Conservation (phyloP, 306 rosid species). For the Pyrus communis region DNA sequence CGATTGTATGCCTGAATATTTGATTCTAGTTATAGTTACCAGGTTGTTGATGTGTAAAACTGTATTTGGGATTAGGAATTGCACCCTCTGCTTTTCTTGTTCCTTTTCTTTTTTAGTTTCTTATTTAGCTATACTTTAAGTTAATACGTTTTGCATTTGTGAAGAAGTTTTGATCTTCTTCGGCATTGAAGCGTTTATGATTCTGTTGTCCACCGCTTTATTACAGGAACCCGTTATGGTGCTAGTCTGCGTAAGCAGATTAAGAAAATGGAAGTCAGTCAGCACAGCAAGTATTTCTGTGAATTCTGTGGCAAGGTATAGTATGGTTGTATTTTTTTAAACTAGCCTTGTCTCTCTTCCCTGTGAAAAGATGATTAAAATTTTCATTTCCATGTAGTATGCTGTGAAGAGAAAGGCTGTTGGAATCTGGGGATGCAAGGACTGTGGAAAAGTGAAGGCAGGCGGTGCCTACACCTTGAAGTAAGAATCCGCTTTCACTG, state of each 20-base stretch:
- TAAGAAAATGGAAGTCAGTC: constrained; percentile 94
- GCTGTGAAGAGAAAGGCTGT: constrained; percentile 88
- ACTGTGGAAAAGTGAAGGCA: constrained; percentile 83
- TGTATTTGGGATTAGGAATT: not conserved
- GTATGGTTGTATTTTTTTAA: too few species aligned
- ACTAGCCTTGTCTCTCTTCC: not conserved
- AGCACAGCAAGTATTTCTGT: constrained; percentile 81
- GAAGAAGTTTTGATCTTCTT: not conserved
- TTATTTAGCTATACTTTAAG: too few species aligned
- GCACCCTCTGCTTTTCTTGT: not conserved
- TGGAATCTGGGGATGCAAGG: constrained; percentile 92
- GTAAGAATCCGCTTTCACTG: constrained; percentile 21
- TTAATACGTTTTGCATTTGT: not conserved
- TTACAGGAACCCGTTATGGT: constrained; percentile 77
- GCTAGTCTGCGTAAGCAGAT: constrained; percentile 93
- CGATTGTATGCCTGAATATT: not conserved
- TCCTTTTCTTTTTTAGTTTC: not conserved
- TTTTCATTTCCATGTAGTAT: constrained; percentile 30
- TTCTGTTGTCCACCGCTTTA: not conserved
- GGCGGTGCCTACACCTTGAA: constrained; percentile 82
- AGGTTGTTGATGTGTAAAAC: not conserved
- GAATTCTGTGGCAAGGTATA: constrained; percentile 91
- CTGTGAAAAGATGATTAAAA: not conserved
- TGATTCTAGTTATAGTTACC: not conserved
- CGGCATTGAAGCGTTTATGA: not conserved